Conservation (phyloP, 2,329 filamentous ascomycete genomes). For the Curvularia spicifera region DNA sequence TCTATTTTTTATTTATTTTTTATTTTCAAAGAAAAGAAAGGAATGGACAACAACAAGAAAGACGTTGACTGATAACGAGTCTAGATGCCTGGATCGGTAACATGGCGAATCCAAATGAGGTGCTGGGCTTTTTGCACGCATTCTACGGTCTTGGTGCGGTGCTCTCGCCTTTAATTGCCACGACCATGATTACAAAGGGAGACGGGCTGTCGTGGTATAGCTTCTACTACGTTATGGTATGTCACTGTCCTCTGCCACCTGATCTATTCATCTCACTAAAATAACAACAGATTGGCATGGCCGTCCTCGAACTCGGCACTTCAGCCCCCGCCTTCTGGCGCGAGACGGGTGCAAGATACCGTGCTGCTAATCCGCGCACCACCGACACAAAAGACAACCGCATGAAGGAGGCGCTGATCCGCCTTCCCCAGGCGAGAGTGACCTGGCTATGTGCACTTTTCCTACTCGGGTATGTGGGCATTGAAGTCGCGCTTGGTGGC, state of each 20-base stretch:
- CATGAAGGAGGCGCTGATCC: constrained; percentile 59
- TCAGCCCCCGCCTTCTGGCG: constrained; percentile 67
- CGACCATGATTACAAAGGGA: constrained; percentile 71
- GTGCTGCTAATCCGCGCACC: constrained; percentile 57
- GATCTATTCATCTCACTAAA: background rate
- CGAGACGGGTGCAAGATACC: constrained; percentile 65
- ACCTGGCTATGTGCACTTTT: constrained; percentile 79
- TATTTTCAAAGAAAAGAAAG: too few species aligned
- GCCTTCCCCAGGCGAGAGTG: constrained; percentile 57
- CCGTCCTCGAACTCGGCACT: constrained; percentile 62
- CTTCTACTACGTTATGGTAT: constrained; percentile 78
- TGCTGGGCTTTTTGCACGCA: constrained; percentile 75
- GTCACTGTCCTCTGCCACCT: constrained; percentile 23
- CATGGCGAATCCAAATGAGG: constrained; percentile 75
- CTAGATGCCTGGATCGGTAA: constrained; percentile 66
- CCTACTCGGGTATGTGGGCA: constrained; percentile 78
- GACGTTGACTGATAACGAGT: background rate
- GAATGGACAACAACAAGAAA: too few species aligned
- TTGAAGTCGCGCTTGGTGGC: constrained; percentile 76
- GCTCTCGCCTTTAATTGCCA: constrained; percentile 72
- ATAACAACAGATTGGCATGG: constrained; percentile 56
- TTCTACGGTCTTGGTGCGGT: constrained; percentile 76
- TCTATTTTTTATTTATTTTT: too few species aligned
- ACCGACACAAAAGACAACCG: constrained; percentile 55
- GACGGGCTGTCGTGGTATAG: constrained; percentile 67